These are phyloP conservation scores for Diutina scorzettiae DNA, from an alignment of 1,139 yeast genomes.

Conservation along the genomic window DNA sequence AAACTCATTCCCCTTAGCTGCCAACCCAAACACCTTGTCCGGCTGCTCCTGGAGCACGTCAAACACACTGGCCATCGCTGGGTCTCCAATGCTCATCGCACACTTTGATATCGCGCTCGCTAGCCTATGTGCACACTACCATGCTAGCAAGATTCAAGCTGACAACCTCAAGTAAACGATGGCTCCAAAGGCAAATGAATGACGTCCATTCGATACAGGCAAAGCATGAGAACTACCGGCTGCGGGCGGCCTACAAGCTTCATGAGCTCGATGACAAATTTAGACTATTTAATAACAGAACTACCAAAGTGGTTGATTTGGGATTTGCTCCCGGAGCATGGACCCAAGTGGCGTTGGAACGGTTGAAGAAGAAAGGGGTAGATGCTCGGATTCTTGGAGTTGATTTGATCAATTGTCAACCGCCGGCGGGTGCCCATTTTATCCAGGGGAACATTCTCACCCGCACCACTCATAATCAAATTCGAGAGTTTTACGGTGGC, in stretches of 20 bases:
- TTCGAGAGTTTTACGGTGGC: conserved; percentile 14
- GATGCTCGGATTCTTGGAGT: conserved; percentile 22
- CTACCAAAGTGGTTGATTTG: conserved; percentile 62
- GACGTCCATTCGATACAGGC: conserved; percentile 63
- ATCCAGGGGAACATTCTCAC: conserved; percentile 31
- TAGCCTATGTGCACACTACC: no score
- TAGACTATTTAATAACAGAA: conserved; percentile 36
- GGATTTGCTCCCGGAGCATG: conserved; percentile 42
- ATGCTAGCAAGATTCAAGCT: conserved; percentile 15
- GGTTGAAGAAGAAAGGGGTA: conserved; percentile 12
- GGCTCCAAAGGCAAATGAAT: conserved; percentile 60
- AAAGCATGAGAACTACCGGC: conserved; percentile 47
- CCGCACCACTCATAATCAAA: conserved; percentile 20
- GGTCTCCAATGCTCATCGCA: neutral
- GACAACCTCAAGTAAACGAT: conserved; percentile 42
- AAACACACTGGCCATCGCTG: neutral
- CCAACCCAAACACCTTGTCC: conserved; percentile 1
- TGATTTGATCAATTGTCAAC: conserved; percentile 27
- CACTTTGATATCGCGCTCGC: no score
- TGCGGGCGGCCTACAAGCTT: conserved; percentile 87
- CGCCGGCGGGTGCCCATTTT: conserved; percentile 29
- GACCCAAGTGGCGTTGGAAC: conserved; percentile 31
- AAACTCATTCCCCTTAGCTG: conserved; percentile 11
- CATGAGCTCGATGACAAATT: conserved; percentile 57
- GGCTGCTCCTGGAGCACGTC: neutral